These are phyloP conservation scores for Metschnikowia orientalis DNA, from an alignment of 805 yeast species.

Conservation along the genomic window DNA sequence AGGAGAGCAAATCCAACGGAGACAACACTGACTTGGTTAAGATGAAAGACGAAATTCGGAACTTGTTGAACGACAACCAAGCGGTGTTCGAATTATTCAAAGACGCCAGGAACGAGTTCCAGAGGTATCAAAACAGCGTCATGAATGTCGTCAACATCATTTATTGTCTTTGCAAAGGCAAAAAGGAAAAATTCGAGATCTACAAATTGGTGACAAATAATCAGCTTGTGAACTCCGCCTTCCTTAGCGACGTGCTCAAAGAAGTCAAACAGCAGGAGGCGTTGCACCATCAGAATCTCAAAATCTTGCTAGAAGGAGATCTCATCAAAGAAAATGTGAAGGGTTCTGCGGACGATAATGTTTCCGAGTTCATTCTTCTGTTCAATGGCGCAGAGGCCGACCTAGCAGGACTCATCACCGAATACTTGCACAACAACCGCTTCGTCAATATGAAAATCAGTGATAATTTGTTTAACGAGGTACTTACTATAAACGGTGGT, in stretches of 20 bases:
- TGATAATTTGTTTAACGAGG: constrained; percentile 29
- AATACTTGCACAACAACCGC: constrained; percentile 16
- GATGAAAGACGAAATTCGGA: constrained; percentile 7
- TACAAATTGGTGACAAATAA: constrained; percentile 30
- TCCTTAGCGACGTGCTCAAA: constrained; percentile 21
- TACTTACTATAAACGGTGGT: constrained; percentile 30
- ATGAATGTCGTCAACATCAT: constrained; percentile 25
- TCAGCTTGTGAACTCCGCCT: constrained; percentile 25
- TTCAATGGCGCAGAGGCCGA: constrained; percentile 1
- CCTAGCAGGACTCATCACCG: constrained; percentile 12
- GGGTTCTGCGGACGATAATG: constrained; percentile 9
- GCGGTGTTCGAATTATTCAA: constrained; percentile 14
- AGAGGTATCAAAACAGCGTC: constrained; percentile 23
- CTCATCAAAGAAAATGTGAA: constrained; percentile 6
- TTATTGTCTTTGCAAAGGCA: constrained; percentile 16
- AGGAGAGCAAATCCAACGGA: constrained; percentile 9
- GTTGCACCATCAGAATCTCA: constrained; percentile 6
- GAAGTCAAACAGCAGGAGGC: constrained; percentile 5
- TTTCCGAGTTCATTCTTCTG: constrained; percentile 4
- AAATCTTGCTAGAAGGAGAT: constrained; percentile 9
- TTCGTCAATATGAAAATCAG: constrained; percentile 21
- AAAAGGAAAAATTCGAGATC: constrained; percentile 27
- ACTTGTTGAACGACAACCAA: constrained; percentile 16
- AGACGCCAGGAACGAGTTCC: constrained; percentile 19
- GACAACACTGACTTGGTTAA: constrained; percentile 9